Conservation (phyloP, 2,329 filamentous ascomycete genomes). For the Phyllosticta citriasiana region DNA sequence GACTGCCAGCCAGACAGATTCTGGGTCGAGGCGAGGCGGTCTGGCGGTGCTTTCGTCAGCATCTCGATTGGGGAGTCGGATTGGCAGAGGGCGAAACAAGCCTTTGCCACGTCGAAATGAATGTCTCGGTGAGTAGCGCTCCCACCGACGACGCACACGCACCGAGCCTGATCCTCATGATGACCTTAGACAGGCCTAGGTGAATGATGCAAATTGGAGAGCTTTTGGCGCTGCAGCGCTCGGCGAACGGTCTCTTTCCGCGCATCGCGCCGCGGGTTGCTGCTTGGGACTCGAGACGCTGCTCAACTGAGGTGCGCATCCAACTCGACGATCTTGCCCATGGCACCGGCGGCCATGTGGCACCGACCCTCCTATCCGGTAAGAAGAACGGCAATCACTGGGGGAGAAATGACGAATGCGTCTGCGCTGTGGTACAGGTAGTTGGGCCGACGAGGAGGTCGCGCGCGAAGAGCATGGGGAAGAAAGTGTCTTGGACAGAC, state of each 20-base stretch:
- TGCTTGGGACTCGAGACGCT: not conserved
- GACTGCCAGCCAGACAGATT: conserved; percentile 3
- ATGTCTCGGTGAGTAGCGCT: not conserved
- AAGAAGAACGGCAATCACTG: not conserved
- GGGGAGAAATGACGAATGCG: not conserved
- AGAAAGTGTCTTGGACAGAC: too few species aligned
- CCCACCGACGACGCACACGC: not conserved
- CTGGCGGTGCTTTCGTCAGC: conserved; percentile 2
- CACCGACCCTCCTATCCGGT: not conserved
- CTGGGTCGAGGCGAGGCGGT: conserved; percentile 5
- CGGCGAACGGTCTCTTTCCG: too few species aligned
- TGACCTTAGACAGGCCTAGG: not conserved
- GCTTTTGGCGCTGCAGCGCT: not conserved
- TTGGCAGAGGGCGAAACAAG: conserved; percentile 3
- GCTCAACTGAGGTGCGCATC: not conserved
- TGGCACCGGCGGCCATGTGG: not conserved
- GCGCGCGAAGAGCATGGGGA: too few species aligned
- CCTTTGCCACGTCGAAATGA: not conserved
- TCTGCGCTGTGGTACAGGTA: not conserved
- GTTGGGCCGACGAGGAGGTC: too few species aligned
- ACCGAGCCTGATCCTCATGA: not conserved
- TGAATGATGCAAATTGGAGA: not conserved
- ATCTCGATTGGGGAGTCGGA: conserved; percentile 7
- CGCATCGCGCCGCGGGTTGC: not conserved
- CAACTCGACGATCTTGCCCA: not conserved